Evolutionary conservation across 441 rosid genomes (phyloP).

Genomic region (Jatropha podagrica): DNA sequence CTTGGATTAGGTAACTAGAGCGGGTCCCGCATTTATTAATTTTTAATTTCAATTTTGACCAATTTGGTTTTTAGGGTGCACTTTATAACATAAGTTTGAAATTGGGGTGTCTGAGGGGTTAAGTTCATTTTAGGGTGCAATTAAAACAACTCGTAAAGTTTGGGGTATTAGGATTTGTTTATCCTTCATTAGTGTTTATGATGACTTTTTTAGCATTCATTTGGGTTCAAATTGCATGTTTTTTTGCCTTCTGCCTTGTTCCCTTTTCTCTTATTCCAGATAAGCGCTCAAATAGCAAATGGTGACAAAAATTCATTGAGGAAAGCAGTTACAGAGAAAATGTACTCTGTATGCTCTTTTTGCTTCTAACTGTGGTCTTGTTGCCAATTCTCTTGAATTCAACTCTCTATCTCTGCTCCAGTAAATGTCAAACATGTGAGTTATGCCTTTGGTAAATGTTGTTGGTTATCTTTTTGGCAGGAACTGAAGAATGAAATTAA

Average conservation of each 20-base stretch:
- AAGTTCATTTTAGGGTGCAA: no score
- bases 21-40: no score
- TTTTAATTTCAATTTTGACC: no score
- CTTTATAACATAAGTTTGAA: no score
- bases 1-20: no score
- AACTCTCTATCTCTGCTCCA: not conserved
- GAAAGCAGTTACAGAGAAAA: slow-evolving; percentile 79
- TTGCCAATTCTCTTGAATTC: slow-evolving; percentile 7
- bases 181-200: not conserved
- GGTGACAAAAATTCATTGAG: slow-evolving; percentile 76
- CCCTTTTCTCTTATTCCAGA: slow-evolving; percentile 42
- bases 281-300: slow-evolving; percentile 62
- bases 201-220: not conserved
- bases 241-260: slow-evolving; percentile 13
- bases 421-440: not conserved
- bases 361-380: slow-evolving; percentile 15
- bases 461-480: slow-evolving; percentile 37
- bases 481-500: slow-evolving; percentile 83
- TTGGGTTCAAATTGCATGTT: not conserved
- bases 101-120: no score
- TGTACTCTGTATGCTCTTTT: slow-evolving; percentile 79
- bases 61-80: no score
- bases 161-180: no score
- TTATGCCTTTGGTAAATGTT: slow-evolving; percentile 13
- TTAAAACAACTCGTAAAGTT: no score